Conservation (phyloP, 2,329 filamentous ascomycete genomes). For the Sporothrix brasiliensis region DNA sequence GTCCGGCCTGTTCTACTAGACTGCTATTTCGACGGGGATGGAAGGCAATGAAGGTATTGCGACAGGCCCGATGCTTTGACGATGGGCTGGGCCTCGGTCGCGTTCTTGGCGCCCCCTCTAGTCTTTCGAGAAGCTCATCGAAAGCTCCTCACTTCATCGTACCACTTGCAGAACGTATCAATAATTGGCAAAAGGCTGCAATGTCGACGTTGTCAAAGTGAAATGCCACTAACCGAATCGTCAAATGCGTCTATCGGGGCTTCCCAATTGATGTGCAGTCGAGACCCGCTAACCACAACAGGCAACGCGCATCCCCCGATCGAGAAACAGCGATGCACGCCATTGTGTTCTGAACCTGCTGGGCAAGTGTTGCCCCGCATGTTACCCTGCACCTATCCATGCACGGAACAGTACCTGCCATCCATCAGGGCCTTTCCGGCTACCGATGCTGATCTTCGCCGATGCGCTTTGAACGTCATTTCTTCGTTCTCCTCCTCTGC, state of each 20-base stretch:
- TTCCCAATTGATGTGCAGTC: no score
- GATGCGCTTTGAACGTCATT: slow-evolving; percentile 17
- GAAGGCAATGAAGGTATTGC: no score
- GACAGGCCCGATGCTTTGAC: no score
- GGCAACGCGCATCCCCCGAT: slow-evolving; percentile 17
- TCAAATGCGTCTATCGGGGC: neutral
- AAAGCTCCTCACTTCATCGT: no score
- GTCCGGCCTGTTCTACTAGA: no score
- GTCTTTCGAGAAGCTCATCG: no score
- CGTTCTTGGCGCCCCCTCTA: no score
- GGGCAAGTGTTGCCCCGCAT: slow-evolving; percentile 33
- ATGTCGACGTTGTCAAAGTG: neutral
- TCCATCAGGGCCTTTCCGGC: slow-evolving; percentile 4
- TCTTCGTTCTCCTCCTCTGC: slow-evolving; percentile 1
- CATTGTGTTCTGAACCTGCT: neutral
- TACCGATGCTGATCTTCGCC: neutral
- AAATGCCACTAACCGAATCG: neutral
- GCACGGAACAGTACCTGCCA: slow-evolving; percentile 28
- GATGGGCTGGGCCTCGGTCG: no score
- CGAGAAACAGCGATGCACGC: slow-evolving; percentile 20
- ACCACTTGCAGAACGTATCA: no score
- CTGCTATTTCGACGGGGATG: no score
- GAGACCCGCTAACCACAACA: neutral
- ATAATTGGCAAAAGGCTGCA: no score
- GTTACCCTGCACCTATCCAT: slow-evolving; percentile 19